Evolutionary conservation across 306 rosid species (phyloP), one percentile per base, ranked within the genome.

Genomic region (Citrullus amarus): DNA sequence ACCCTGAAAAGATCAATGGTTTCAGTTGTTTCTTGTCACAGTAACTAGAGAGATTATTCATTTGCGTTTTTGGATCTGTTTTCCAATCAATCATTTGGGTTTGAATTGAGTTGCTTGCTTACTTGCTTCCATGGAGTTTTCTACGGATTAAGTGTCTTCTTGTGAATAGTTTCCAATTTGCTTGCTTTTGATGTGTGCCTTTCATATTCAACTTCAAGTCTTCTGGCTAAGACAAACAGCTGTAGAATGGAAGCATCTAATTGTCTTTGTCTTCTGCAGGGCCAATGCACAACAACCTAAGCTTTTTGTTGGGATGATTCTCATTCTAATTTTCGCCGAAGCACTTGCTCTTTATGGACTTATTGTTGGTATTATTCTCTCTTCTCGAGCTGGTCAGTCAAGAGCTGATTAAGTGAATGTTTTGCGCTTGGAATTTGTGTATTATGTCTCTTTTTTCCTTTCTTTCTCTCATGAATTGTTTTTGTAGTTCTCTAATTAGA

Each of bases 271-370:
- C 32, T 70, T 74, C 16, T 79, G 80, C 86, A 88, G 91, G 59
- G 91, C 91, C 76, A 88, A 88, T 78, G 91, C 91, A 25, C 91
- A 85, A 51, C 91, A 88, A 72, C 91, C 91, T 16, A 88, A 88
- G 87, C 91, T 88, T 75, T 88, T 88, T 55, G 91, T 88, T 60
- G 91, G 91, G 80, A 88, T 88, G 91, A 88, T 88, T 80, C 89
- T 88, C 48, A 87, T 87, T 61, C 90, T 87, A 62, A 87, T 87
- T 81, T 87, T 87, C 11, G 90, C 90, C 0, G 91, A 88, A 82
- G 91, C 91, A 11, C 91, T 88, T 41, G 91, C 91, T 6, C 83
- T 88, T 3, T 88, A 88, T 22, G 91, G 91, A 75, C 91, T 88
- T 69, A 88, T 88, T 38, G 91, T 88, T 14, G 91, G 91, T 48